Conservation (phyloP, 1,284 basidiomycete species). For the Calocybe gambosa region DNA sequence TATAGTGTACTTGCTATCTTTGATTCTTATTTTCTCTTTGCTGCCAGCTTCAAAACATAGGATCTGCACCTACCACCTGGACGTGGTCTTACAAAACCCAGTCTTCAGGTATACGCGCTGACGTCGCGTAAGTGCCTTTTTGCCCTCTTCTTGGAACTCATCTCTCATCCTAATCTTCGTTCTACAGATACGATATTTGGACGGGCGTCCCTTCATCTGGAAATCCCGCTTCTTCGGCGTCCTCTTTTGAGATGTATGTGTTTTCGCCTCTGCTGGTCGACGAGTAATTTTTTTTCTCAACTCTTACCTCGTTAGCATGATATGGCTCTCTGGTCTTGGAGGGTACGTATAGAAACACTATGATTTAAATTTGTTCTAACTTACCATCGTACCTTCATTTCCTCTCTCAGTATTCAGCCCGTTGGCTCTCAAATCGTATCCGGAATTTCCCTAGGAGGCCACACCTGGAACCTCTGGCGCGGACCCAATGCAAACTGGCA, state of each 20-base stretch:
- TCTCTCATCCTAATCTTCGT: not conserved
- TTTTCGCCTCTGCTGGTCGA: not conserved
- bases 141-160: not conserved
- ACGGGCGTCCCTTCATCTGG: conserved; percentile 38
- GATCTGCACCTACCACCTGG: conserved; percentile 45
- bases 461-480: conserved; percentile 53
- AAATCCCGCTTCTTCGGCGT: conserved; percentile 39
- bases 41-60: conserved; percentile 33
- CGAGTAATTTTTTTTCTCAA: not conserved
- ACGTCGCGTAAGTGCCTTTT: conserved; percentile 41
- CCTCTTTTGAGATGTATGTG: conserved; percentile 51
- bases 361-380: not conserved
- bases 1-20: too few species aligned
- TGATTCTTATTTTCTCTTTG: not conserved
- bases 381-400: too few species aligned
- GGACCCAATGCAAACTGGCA: conserved; percentile 53
- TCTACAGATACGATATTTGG: conserved; percentile 50
- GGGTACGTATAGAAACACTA: conserved; percentile 28
- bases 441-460: conserved; percentile 38
- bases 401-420: conserved; percentile 43
- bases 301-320: too few species aligned
- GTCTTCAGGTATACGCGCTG: conserved; percentile 44
- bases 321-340: conserved; percentile 56
- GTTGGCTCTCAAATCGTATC: conserved; percentile 44
- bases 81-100: conserved; percentile 41